Evolutionary conservation across 768 basidiomycete species (phyloP), one percentile per base, ranked within the genome.

Genomic region (Leccinum pellstonianum): DNA sequence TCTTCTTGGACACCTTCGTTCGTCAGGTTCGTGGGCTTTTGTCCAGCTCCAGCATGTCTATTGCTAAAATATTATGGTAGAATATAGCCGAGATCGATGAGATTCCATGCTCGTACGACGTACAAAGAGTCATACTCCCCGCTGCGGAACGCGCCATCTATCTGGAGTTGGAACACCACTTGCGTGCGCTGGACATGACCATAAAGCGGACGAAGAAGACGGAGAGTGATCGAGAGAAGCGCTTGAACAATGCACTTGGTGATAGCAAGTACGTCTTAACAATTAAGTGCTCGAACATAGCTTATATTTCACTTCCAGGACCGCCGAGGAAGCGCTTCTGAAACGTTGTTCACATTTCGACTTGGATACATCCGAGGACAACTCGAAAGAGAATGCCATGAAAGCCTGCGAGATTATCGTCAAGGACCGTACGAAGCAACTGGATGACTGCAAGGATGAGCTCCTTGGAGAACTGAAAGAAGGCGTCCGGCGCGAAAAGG

Each of bases 81-180:
- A 97, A 97, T 68, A 86, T 95, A 54, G 94, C 95, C 9, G 95
- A 98, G 76, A 98, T 97, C 57, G 94, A 95, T 61, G 95, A 98
- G 75, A 98, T 98, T 58, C 90, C 90, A 2, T 92, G 86, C 76
- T 81, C 81, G 0, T 82, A 80, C 60, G 78, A 88, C 57, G 75
- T 86, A 29, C 80, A 86, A 64, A 77, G 79, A 27, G 84, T 96
- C 25, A 75, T 82, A 47, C 85, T 96, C 9, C 95, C 95, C 12
- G 93, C 95, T 6, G 93, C 95, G 0, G 95, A 97, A 73, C 90
- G 91, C 8, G 92, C 94, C 0, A 94, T 98, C 62, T 97, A 98
- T 72, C 81, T 95, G 33, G 95, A 98, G 69, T 82, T 98, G 9
- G 94, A 96, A 64, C 95, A 98, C 64, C 91, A 96, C 68, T 77